Percentiles rank a stretch among this genome's conserved stretches.
These are phyloP conservation scores for Ricinus communis DNA, from an alignment of 345 rosid species.

Conservation along the genomic window DNA sequence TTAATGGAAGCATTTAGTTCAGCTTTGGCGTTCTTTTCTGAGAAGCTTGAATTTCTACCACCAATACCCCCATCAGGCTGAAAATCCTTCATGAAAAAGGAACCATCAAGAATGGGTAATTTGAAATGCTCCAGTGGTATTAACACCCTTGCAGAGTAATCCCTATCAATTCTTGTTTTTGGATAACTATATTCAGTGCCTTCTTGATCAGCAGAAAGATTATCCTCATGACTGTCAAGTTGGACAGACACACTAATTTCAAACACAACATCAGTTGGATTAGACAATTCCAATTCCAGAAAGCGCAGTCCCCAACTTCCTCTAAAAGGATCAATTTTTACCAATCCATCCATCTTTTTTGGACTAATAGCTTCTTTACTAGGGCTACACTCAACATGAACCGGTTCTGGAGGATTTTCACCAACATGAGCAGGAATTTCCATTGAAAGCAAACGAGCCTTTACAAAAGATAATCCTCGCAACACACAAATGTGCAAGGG, in stretches of 20 bases:
- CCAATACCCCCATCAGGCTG: slow-evolving; percentile 45
- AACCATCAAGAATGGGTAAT: slow-evolving; percentile 86
- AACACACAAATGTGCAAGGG: slow-evolving; percentile 86
- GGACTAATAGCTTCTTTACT: slow-evolving; percentile 43
- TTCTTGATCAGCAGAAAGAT: slow-evolving; percentile 43
- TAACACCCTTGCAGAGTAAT: slow-evolving; percentile 84
- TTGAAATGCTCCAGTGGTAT: slow-evolving; percentile 97
- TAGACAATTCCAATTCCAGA: slow-evolving; percentile 89
- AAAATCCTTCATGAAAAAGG: slow-evolving; percentile 71
- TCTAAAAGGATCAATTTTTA: slow-evolving; percentile 87
- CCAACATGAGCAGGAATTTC: slow-evolving; percentile 94
- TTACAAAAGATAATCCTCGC: slow-evolving; percentile 91
- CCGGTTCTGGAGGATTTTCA: slow-evolving; percentile 50
- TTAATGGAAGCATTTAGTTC: slow-evolving; percentile 85
- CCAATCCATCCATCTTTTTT: slow-evolving; percentile 68
- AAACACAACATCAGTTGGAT: slow-evolving; percentile 93
- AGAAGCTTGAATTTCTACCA: slow-evolving; percentile 57
- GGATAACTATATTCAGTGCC: slow-evolving; percentile 73
- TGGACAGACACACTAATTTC: slow-evolving; percentile 84
- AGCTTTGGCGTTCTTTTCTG: slow-evolving; percentile 85
- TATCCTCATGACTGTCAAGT: slow-evolving; percentile 57
- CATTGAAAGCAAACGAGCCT: slow-evolving; percentile 95
- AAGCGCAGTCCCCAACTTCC: slow-evolving; percentile 99
- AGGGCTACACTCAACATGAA: slow-evolving; percentile 25
- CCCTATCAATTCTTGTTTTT: slow-evolving; percentile 87